Conservation (phyloP, 495 filamentous ascomycete species). For the Aspergillus ellipticus region DNA sequence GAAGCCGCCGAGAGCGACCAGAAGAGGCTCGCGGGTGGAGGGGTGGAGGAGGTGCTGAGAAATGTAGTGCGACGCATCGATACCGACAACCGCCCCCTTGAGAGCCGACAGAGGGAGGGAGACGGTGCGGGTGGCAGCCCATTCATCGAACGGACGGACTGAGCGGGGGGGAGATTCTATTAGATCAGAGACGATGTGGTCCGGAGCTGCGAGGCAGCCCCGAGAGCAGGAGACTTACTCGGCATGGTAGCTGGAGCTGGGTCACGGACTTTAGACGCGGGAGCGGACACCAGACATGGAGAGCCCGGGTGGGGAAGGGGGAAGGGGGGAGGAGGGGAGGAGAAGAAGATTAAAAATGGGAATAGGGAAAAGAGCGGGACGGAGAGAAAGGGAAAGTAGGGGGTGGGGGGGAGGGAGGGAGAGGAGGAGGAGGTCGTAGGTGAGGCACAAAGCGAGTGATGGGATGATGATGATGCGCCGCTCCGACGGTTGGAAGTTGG, state of each 20-base stretch:
- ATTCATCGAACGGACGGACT: slow-evolving; percentile 61
- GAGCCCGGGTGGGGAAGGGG: slow-evolving; percentile 7
- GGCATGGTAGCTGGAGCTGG: slow-evolving; percentile 38
- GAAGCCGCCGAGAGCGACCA: slow-evolving; percentile 84
- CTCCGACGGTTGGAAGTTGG: too few species aligned
- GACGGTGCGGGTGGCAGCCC: slow-evolving; percentile 49
- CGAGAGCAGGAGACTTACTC: slow-evolving; percentile 25
- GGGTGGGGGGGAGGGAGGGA: not conserved
- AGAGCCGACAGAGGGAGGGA: slow-evolving; percentile 59
- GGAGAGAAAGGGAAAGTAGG: slow-evolving; percentile 18
- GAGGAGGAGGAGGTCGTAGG: not conserved
- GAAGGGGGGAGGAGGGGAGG: slow-evolving; percentile 4
- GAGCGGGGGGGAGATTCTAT: slow-evolving; percentile 11
- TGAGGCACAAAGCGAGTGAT: not conserved
- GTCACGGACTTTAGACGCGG: slow-evolving; percentile 26
- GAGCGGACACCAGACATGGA: slow-evolving; percentile 31
- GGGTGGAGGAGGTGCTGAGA: slow-evolving; percentile 64
- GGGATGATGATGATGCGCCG: not conserved
- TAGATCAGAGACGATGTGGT: not conserved
- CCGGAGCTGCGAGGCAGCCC: slow-evolving; percentile 6
- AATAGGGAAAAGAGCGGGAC: slow-evolving; percentile 15
- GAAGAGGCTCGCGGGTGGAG: slow-evolving; percentile 74
- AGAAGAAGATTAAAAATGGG: slow-evolving; percentile 3
- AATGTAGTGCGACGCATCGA: slow-evolving; percentile 90
- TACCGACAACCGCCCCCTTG: slow-evolving; percentile 68